These are phyloP conservation scores for Sarcomyxa edulis DNA, from an alignment of 768 basidiomycete genomes.

Conservation along the genomic window DNA sequence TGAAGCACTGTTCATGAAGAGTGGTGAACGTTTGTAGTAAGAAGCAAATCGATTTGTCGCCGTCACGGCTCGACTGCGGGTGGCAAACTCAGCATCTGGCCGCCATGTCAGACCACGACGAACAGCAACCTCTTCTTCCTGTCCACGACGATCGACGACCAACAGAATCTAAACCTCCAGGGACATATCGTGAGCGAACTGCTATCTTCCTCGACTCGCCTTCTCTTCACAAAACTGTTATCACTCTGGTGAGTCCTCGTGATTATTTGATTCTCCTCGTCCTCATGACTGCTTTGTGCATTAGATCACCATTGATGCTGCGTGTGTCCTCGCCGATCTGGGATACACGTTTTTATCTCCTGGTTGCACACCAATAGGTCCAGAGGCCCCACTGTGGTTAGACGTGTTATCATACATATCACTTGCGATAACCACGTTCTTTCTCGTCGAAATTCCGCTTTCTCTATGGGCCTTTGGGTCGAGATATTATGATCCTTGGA, in stretches of 20 bases:
- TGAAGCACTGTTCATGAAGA: no score
- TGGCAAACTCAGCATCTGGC: constrained; percentile 5
- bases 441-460: constrained; percentile 74
- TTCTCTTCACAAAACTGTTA: constrained; percentile 49
- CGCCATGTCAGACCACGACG: constrained; percentile 38
- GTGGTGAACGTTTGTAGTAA: no score
- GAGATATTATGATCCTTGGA: constrained; percentile 59
- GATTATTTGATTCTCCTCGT: constrained; percentile 6
- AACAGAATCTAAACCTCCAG: not conserved
- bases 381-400: constrained; percentile 55
- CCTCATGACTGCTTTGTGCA: not conserved
- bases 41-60: no score
- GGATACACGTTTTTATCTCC: constrained; percentile 59
- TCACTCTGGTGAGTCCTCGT: constrained; percentile 44
- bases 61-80: constrained; percentile 1
- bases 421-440: constrained; percentile 62
- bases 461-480: constrained; percentile 61
- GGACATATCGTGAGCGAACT: constrained; percentile 25
- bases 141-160: constrained; percentile 2
- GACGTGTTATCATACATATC: constrained; percentile 58
- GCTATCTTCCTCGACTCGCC: constrained; percentile 48
- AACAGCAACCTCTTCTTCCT: constrained; percentile 44
- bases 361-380: constrained; percentile 36
- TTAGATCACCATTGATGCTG: constrained; percentile 59
- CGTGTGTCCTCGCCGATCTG: constrained; percentile 70